phyloP scores from a whole-genome alignment of 108 stramenopile species.

The Hondaea fermentalgiana region DNA sequence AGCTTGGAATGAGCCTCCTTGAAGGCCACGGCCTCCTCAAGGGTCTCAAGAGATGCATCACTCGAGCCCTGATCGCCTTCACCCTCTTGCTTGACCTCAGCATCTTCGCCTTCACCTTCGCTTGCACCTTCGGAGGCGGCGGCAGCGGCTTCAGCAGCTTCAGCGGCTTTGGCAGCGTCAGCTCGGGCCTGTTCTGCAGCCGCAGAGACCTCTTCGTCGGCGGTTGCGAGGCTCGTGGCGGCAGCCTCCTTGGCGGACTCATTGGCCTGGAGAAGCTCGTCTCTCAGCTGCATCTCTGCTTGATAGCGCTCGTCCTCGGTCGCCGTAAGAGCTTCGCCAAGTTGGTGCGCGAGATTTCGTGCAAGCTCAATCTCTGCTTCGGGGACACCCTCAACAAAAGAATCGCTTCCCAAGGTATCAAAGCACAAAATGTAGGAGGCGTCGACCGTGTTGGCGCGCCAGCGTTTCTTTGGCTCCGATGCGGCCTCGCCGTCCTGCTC shows the following conservation, averaged over 20 bases:
- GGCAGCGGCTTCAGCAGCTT: too few relatives aligned
- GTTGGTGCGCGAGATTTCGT: not conserved
- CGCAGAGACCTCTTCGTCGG: not conserved
- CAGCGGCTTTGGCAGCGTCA: not conserved
- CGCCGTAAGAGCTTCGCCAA: not conserved
- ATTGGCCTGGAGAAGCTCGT: not conserved
- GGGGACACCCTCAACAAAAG: not conserved
- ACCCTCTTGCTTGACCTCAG: not conserved
- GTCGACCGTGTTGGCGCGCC: not conserved
- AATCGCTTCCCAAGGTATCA: not conserved
- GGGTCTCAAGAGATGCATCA: not conserved
- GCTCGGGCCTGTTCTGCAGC: not conserved
- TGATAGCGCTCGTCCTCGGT: not conserved
- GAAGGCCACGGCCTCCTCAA: not conserved
- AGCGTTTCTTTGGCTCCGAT: not conserved
- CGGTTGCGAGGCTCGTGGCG: not conserved
- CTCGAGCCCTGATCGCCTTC: not conserved
- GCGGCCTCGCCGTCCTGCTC: not conserved
- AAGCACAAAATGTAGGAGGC: not conserved
- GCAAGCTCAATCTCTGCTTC: not conserved
- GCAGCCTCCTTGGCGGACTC: not conserved
- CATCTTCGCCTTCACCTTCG: too few relatives aligned
- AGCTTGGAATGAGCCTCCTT: not conserved
- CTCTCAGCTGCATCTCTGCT: not conserved
- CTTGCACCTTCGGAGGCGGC: too few relatives aligned